Conservation (phyloP, 331 rosid genomes). For the Quercus tomentella region DNA sequence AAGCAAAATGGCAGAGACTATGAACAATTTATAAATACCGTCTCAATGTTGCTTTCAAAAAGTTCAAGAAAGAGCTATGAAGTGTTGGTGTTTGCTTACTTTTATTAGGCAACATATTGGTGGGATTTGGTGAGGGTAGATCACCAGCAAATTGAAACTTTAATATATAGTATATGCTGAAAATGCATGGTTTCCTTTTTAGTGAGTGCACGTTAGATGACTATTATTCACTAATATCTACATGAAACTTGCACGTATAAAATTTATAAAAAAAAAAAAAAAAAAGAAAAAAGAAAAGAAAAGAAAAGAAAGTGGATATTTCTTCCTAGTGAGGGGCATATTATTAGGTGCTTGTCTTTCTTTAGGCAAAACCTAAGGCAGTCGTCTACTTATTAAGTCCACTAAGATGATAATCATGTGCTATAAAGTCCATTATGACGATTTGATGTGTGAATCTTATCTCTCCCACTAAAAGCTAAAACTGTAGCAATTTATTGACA, state of each 20-base stretch:
- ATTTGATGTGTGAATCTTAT: too few relatives aligned
- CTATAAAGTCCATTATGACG: too few relatives aligned
- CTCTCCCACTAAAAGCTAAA: too few relatives aligned
- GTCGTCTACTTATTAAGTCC: too few relatives aligned
- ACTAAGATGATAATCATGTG: too few relatives aligned
- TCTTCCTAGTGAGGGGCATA: background rate
- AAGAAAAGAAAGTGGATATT: background rate
- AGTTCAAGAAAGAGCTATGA: background rate
- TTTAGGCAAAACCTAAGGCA: background rate
- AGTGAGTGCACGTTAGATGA: background rate
- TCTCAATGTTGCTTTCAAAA: background rate
- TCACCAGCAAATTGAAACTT: constrained; percentile 28
- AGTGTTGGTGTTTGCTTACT: background rate
- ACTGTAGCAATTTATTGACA: too few relatives aligned
- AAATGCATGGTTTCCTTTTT: background rate
- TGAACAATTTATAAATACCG: background rate
- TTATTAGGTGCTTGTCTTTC: background rate
- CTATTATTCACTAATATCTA: background rate
- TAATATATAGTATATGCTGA: background rate
- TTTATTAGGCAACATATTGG: background rate
- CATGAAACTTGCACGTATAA: background rate
- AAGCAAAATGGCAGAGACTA: background rate
- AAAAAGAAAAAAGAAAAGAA: too few relatives aligned
- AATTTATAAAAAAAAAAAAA: too few relatives aligned
- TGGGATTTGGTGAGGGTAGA: constrained; percentile 26